A percentile compares a stretch with the other conserved stretches of the same genome.
Evolutionary conservation across 2,329 filamentous ascomycete genomes (phyloP).

Genomic region (Fusarium graminum): DNA sequence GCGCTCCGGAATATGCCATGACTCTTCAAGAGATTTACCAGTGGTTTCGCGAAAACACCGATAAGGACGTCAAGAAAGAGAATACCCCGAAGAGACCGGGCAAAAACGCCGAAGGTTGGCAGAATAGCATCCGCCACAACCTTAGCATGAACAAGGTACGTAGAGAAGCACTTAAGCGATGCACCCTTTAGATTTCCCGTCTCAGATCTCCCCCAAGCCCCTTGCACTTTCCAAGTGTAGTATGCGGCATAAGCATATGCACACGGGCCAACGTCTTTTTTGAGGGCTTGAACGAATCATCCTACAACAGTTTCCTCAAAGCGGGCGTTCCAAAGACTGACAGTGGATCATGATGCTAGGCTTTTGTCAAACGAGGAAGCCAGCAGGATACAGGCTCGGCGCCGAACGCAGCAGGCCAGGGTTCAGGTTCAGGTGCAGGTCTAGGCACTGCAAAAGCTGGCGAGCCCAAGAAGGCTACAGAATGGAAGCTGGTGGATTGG

Average conservation of each 20-base stretch:
- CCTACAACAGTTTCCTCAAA: background rate
- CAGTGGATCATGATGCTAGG: slow-evolving; percentile 48
- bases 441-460: slow-evolving; percentile 30
- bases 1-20: slow-evolving; percentile 75
- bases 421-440: background rate
- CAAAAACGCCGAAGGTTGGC: slow-evolving; percentile 76
- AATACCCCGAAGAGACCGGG: slow-evolving; percentile 48
- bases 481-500: slow-evolving; percentile 82
- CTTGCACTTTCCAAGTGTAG: slow-evolving; percentile 18
- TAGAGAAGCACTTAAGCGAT: slow-evolving; percentile 19
- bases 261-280: slow-evolving; percentile 29
- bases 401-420: slow-evolving; percentile 18
- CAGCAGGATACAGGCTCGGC: slow-evolving; percentile 48
- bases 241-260: slow-evolving; percentile 23
- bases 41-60: slow-evolving; percentile 88
- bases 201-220: slow-evolving; percentile 24
- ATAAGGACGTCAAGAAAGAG: slow-evolving; percentile 77
- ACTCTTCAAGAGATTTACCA: slow-evolving; percentile 88
- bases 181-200: slow-evolving; percentile 27
- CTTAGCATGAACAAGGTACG: slow-evolving; percentile 93
- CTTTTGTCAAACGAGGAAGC: slow-evolving; percentile 58
- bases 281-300: slow-evolving; percentile 9
- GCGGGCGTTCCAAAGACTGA: slow-evolving; percentile 28
- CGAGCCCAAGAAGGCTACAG: slow-evolving; percentile 73
- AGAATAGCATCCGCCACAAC: slow-evolving; percentile 96